Base-by-base conservation (phyloP, 176 grass and related monocot genomes). In the Eremochloa ophiuroides region DNA sequence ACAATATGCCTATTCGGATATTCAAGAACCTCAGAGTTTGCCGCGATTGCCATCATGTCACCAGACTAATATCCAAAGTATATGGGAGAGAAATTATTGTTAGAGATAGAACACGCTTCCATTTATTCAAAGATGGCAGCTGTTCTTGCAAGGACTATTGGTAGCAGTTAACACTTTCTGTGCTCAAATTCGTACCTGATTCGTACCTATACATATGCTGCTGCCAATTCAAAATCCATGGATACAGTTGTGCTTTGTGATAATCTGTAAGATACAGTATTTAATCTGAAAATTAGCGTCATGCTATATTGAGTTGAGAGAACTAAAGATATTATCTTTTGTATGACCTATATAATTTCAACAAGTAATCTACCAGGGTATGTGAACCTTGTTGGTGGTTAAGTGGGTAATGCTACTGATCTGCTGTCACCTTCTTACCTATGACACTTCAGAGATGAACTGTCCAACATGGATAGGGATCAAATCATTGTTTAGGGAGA, bases 21-120 rank as follows among this genome's bases (percentile, higher is more conserved):
- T 75, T 87, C 50, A 87, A 91, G 84, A 91, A 87, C 42, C 88
- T 91, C 53, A 91, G 75, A 87, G 84, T 91, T 70, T 87, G 84
- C 75, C 74, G 74, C 35, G 80, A 91, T 71, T 91, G 84, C 53
- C 88, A 91, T 87, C 88, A 80, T 80, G 88, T 84, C 75, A 91
- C 75, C 8, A 87, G 87, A 80, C 84, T 91, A 80, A 87, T 90
- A 87, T 90, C 88, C 27, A 90, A 90, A 87, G 75, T 91, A 64
- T 91, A 91, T 46, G 62, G 62, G 28, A 61, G 88, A 80, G 80
- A 91, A 71, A 91, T 91, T 75, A 23, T 91, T 87, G 84, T 87
- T 69, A 83, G 88, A 91, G 88, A 91, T 62, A 62, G 80, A 69
- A 79, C 69, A 44, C 84, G 80, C 61, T 91, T 87, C 84, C 80